phyloP scores from a whole-genome alignment of 805 yeast species.

The Tetrapisispora nanseiensis region DNA sequence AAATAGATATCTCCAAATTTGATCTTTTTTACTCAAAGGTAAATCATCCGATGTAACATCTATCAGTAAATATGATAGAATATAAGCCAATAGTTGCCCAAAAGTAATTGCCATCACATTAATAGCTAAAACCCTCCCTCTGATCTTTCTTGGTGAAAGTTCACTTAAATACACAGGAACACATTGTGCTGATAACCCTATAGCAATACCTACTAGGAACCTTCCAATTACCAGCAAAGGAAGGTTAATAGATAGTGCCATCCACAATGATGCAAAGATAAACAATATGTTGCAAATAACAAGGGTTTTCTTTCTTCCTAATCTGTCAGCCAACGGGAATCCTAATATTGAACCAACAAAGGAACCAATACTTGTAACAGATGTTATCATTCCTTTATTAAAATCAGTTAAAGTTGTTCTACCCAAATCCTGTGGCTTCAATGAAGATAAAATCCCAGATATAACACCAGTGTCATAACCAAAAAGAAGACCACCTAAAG shows the following conservation, averaged over 20 bases:
- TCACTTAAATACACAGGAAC: slow-evolving; percentile 53
- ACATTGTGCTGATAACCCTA: slow-evolving; percentile 62
- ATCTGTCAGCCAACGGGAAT: slow-evolving; percentile 41
- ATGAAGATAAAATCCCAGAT: slow-evolving; percentile 45
- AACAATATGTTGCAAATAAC: slow-evolving; percentile 38
- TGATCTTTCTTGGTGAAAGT: slow-evolving; percentile 34
- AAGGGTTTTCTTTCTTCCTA: slow-evolving; percentile 35
- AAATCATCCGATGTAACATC: slow-evolving; percentile 2
- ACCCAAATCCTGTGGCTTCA: slow-evolving; percentile 33
- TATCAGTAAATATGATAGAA: slow-evolving; percentile 29
- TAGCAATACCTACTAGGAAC: slow-evolving; percentile 57
- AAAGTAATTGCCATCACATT: slow-evolving; percentile 40
- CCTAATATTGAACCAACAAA: slow-evolving; percentile 42
- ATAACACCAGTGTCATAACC: slow-evolving; percentile 61
- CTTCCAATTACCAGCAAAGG: slow-evolving; percentile 43
- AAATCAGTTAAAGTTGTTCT: slow-evolving; percentile 27
- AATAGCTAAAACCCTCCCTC: slow-evolving; percentile 33
- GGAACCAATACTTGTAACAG: slow-evolving; percentile 45
- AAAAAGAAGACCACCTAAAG: slow-evolving; percentile 52
- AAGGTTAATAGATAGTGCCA: slow-evolving; percentile 35
- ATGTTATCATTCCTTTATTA: slow-evolving; percentile 35
- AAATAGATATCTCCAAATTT: slow-evolving; percentile 34
- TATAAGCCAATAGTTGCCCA: slow-evolving; percentile 39
- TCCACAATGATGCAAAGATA: slow-evolving; percentile 40
- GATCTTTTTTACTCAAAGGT: not conserved